Evolutionary conservation across 257 asterid genomes (phyloP), one percentile per base, ranked within the genome.

Genomic region (Misopates orontium): DNA sequence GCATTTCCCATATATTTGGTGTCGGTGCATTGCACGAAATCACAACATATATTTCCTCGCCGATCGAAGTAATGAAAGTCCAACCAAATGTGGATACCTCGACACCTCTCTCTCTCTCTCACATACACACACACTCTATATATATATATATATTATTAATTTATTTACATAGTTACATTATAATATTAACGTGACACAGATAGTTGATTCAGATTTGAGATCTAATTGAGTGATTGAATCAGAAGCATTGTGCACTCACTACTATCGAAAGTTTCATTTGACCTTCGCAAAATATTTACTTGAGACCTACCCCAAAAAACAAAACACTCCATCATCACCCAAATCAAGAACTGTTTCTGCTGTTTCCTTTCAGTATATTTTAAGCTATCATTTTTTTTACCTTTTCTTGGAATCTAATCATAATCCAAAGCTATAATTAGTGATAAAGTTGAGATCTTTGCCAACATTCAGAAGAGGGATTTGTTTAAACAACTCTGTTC

Each of bases 251-350:
- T 8, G 42, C 41, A 72, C 68, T 42, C 39, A 64, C 65, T 68
- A 42, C 68, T 58, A 15, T 68, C 44, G 89, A 80, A 53, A 84
- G 80, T 66, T 56, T 64, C 82, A 23, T 79, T 75, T 59, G 56
- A 81, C 84, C 91, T 75, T 74, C 32, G 40, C 59, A 68, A 68
- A n/a, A 76, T 75, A 28, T 63, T 61, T 49, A 71, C 83, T 62
- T 62, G 41, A 1, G 63, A 77, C 77, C 89, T 76, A 70, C 84
- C 81, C 19, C 6, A 36, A 36, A 22, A 18, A 25, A 39, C 21
- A 49, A 14, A 13, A n/a, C n/a, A 4, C 52, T 32, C 22, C 48
- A 21, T 73, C 36, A 63, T 56, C 64, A 62, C 48, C 32, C 66
- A 16, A 73, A 60, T 53, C 61, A 21, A 20, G 8, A 5, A 49